phyloP scores from a whole-genome alignment of 768 basidiomycete genomes.

The Naganishia onofrii region DNA sequence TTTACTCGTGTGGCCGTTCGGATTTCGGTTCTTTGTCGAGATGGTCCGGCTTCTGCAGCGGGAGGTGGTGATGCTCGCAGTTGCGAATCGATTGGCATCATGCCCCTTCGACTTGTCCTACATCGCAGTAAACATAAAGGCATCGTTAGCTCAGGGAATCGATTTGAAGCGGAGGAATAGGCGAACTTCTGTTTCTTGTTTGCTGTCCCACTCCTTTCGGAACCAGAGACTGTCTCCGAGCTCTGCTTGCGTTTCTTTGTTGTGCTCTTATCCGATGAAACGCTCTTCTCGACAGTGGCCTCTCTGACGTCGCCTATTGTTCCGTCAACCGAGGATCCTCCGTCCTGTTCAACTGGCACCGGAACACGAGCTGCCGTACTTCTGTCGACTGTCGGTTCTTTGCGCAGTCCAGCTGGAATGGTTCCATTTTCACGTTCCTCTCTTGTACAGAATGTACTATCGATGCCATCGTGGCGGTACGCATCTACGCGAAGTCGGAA shows the following conservation, averaged over 20 bases:
- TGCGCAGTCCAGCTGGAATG: background rate
- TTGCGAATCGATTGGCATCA: conserved; percentile 9
- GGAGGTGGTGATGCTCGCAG: background rate
- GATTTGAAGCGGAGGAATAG: background rate
- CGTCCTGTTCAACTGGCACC: background rate
- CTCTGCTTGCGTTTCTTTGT: background rate
- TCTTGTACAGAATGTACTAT: conserved; percentile 4
- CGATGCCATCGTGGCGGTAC: conserved; percentile 9
- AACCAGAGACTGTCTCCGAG: background rate
- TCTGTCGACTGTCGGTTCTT: background rate
- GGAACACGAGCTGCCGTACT: background rate
- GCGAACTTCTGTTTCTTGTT: conserved; percentile 19
- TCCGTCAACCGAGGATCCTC: background rate
- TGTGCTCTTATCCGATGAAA: background rate
- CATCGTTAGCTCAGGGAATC: background rate
- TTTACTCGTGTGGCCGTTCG: background rate
- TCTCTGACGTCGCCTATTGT: too few species aligned
- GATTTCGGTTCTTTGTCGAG: background rate
- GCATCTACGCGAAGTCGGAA: conserved; percentile 18
- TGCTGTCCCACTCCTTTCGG: background rate
- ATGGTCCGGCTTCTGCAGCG: conserved; percentile 7
- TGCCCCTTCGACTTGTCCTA: conserved; percentile 2
- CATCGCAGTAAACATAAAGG: background rate
- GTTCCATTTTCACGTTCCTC: conserved; percentile 18
- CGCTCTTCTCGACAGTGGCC: background rate